A percentile compares a stretch with the other conserved stretches of the same genome.
Conservation (phyloP, 331 rosid species). For the Prunus yedoensis region DNA sequence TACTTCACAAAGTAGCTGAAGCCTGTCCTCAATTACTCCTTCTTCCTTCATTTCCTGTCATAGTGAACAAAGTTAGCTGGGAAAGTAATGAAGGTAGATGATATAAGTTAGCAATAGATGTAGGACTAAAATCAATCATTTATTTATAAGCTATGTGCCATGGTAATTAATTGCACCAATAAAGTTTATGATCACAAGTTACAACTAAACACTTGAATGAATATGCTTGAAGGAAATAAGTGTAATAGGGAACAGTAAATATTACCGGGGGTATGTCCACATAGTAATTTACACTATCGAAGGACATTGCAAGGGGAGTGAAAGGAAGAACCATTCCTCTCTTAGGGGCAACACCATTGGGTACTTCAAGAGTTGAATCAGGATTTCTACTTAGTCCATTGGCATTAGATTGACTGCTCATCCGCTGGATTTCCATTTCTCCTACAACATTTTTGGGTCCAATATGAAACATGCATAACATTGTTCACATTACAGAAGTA, state of each 20-base stretch:
- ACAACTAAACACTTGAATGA: background rate
- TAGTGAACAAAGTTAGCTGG: constrained; percentile 18
- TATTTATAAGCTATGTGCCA: too few relatives aligned
- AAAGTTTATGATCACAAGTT: too few relatives aligned
- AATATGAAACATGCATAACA: constrained; percentile 16
- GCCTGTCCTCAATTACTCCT: constrained; percentile 74
- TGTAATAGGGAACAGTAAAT: constrained; percentile 24
- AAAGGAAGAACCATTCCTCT: constrained; percentile 96
- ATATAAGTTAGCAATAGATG: background rate
- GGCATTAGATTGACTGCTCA: constrained; percentile 56
- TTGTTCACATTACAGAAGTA: background rate
- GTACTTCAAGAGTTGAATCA: constrained; percentile 42
- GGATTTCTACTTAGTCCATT: constrained; percentile 41
- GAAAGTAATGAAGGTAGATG: background rate
- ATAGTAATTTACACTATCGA: constrained; percentile 69
- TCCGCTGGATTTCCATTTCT: constrained; percentile 73
- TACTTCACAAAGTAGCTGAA: constrained; percentile 74
- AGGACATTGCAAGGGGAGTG: constrained; percentile 93
- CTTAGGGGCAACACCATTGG: constrained; percentile 59
- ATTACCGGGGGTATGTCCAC: constrained; percentile 97
- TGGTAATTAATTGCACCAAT: too few relatives aligned
- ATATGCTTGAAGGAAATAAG: background rate
- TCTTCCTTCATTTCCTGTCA: constrained; percentile 84
- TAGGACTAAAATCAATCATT: too few relatives aligned
- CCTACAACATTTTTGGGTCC: constrained; percentile 44